Evolutionary conservation across 2,329 filamentous ascomycete genomes (phyloP).

Genomic region (Colletotrichum plurivorum): DNA sequence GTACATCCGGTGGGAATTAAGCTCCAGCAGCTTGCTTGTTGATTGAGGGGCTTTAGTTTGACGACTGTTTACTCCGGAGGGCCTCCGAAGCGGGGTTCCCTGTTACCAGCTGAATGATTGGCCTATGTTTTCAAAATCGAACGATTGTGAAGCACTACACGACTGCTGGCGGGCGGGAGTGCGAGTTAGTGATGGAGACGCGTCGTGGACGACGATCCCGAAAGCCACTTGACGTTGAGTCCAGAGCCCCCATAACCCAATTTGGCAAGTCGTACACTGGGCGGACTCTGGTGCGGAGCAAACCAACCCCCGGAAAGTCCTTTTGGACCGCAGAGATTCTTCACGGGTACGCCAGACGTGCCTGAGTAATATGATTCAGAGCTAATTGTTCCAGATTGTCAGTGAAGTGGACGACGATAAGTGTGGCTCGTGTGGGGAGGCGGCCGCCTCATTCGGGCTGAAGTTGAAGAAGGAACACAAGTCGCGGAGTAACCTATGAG

Average conservation of each 20-base stretch:
- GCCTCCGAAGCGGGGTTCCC: conserved; percentile 4
- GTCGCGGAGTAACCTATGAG: conserved; percentile 3
- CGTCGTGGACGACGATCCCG: conserved; percentile 8
- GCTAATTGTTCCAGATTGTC: background rate
- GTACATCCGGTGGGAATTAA: background rate
- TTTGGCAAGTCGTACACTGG: background rate
- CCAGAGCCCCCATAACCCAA: background rate
- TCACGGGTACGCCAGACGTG: background rate
- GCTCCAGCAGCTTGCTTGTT: background rate
- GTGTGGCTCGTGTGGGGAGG: conserved; percentile 30
- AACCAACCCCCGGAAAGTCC: conserved; percentile 5
- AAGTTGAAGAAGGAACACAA: conserved; percentile 1
- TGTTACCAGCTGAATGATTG: background rate
- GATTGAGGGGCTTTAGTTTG: background rate
- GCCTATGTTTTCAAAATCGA: conserved; percentile 2
- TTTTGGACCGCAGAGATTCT: conserved; percentile 4
- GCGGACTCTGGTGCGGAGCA: conserved; percentile 24
- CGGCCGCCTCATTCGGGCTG: conserved; percentile 31
- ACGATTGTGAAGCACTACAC: background rate
- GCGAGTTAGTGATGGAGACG: conserved; percentile 11
- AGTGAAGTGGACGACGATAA: conserved; percentile 9
- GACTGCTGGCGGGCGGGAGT: conserved; percentile 8
- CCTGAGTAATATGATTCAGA: background rate
- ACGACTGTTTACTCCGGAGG: conserved; percentile 5
- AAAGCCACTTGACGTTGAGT: conserved; percentile 5